Evolutionary conservation across 208 protist genomes (phyloP), one percentile per base, ranked within the genome.

Genomic region (Wallacemonas rigidus): DNA sequence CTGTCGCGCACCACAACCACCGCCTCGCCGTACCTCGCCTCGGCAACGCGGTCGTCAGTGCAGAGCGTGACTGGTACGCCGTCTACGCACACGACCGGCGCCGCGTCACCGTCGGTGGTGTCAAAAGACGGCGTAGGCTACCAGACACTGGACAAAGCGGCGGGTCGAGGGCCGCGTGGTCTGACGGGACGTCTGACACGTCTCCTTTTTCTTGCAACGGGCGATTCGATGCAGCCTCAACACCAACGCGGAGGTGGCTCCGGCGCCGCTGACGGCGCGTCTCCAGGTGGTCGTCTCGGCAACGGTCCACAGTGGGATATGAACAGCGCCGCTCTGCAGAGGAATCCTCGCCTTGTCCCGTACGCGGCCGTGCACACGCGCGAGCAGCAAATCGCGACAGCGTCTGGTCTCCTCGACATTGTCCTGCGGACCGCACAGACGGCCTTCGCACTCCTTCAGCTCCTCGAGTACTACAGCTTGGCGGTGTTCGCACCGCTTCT

Each of bases 401-500:
- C 85, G 9, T 47, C 54, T n/a, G 65, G 80, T 2, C 62, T 79
- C 39, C 56, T 92, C n/a, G 58, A 77, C 26, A 65, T 75, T n/a
- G 71, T 81, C 6, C 65, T 90, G 57, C 60, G 73, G 4, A 83
- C 74, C n/a, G 60, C 90, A 9, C 80, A 83, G 62, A 85, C 75
- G 14, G 71, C 72, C 51, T 87, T 91, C 65, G 65, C 74, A 15
- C 71, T 96, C 4, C 62, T 92, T 43, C 82, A 89, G 75, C 80
- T 96, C 17, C 91, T 93, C 47, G 77, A 76, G 57, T 96, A 93
- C 79, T 94, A 92, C 75, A 77, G 68, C 12, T 70, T 40, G 26
- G 85, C 82, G 3, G 87, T 82, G 2, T 89, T 93, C 44, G 65
- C 67, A 8, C 83, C 85, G 35, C 68, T 96, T 39, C 79, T 94